Conservation (phyloP, 495 filamentous ascomycete genomes). For the Sordaria brevicollis region DNA sequence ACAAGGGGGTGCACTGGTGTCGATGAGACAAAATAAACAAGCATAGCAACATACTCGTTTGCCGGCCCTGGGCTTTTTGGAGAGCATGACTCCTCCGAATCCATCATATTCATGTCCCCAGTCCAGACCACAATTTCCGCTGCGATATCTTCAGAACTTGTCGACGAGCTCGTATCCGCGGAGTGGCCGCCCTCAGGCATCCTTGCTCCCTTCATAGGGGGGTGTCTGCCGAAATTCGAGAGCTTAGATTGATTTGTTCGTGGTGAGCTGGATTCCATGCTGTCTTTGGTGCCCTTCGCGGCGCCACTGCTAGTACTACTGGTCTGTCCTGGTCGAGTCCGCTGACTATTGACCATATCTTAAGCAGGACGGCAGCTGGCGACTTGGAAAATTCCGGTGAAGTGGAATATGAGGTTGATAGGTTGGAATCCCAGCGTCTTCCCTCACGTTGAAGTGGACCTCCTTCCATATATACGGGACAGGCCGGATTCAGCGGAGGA, state of each 20-base stretch:
- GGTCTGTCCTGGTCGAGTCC: slow-evolving; percentile 13
- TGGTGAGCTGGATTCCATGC: slow-evolving; percentile 10
- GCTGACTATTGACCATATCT: slow-evolving; percentile 18
- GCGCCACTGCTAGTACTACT: slow-evolving; percentile 9
- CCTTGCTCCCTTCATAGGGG: neutral
- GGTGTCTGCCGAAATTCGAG: slow-evolving; percentile 7
- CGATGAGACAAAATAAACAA: neutral
- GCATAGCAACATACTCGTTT: neutral
- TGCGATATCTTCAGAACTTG: slow-evolving; percentile 18
- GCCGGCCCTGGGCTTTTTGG: neutral
- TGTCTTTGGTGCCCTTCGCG: slow-evolving; percentile 12
- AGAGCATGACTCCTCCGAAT: slow-evolving; percentile 4
- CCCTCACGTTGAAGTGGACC: slow-evolving; percentile 12
- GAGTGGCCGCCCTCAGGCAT: slow-evolving; percentile 2
- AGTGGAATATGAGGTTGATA: neutral
- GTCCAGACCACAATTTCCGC: slow-evolving; percentile 30
- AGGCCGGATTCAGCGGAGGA: neutral
- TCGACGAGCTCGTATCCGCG: neutral
- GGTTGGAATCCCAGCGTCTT: slow-evolving; percentile 1
- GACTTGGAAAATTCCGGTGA: neutral
- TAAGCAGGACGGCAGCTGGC: neutral
- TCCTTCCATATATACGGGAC: slow-evolving; percentile 8
- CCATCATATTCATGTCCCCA: slow-evolving; percentile 22
- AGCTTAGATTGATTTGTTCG: slow-evolving; percentile 9
- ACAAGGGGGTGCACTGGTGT: neutral